These are phyloP conservation scores for Dendrobium huoshanense DNA, from an alignment of 106 monocot genomes.

Conservation along the genomic window DNA sequence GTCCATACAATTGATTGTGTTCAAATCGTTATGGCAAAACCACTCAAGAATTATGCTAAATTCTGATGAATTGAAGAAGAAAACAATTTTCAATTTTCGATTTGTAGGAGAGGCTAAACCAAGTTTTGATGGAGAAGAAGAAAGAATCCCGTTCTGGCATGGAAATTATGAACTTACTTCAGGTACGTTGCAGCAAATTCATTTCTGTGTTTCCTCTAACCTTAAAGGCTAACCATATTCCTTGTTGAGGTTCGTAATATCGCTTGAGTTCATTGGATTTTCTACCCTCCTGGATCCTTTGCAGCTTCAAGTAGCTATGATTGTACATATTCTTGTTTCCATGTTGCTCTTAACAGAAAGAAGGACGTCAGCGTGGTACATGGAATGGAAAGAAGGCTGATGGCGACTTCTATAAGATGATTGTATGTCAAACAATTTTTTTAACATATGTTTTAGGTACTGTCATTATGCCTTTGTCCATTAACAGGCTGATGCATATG, in stretches of 20 bases:
- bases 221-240: background rate
- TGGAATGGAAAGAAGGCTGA: constrained; percentile 99
- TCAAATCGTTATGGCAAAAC: background rate
- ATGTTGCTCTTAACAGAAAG: constrained; percentile 61
- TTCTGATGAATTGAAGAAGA: constrained; percentile 2
- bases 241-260: background rate
- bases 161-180: constrained; percentile 99
- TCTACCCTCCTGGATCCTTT: background rate
- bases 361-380: constrained; percentile 95
- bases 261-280: background rate
- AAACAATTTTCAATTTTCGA: background rate
- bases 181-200: constrained; percentile 38
- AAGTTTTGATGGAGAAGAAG: constrained; percentile 98
- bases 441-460: background rate
- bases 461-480: background rate
- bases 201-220: background rate
- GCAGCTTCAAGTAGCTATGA: background rate
- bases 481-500: constrained; percentile 90
- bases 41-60: background rate
- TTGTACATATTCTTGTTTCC: background rate
- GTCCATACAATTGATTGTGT: background rate
- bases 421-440: constrained; percentile 42
- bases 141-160: constrained; percentile 97
- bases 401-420: constrained; percentile 92
- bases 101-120: constrained; percentile 89